Evolutionary conservation across 2,329 filamentous ascomycete genomes (phyloP).

Genomic region (Monosporascus ibericus): DNA sequence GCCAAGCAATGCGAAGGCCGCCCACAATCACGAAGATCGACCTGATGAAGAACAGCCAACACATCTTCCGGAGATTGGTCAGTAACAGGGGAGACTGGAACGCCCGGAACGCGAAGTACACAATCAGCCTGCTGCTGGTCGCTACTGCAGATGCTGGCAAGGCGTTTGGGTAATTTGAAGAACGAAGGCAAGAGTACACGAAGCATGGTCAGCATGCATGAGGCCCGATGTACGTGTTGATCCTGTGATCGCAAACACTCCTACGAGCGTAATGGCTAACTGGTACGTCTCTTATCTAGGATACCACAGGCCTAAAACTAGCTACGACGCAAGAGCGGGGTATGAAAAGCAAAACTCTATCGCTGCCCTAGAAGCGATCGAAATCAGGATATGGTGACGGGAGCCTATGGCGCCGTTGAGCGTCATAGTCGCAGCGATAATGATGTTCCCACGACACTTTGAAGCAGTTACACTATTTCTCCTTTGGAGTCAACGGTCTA

Average conservation of each 20-base stretch:
- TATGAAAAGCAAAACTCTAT: conserved; percentile 7
- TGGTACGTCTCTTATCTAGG: background rate
- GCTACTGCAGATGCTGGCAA: conserved; percentile 28
- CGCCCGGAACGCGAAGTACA: conserved; percentile 45
- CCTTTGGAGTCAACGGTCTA: background rate
- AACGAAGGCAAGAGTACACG: conserved; percentile 1
- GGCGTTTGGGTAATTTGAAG: background rate
- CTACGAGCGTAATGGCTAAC: background rate
- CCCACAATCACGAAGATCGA: conserved; percentile 25
- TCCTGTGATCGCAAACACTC: background rate
- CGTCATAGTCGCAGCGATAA: conserved; percentile 2
- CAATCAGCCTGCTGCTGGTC: conserved; percentile 43
- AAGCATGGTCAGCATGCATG: conserved; percentile 3
- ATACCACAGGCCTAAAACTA: conserved; percentile 1
- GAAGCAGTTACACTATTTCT: background rate
- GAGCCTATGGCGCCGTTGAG: conserved; percentile 6
- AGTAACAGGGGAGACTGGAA: conserved; percentile 42
- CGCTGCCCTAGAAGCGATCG: conserved; percentile 4
- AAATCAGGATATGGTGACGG: conserved; percentile 4
- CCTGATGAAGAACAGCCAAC: conserved; percentile 42
- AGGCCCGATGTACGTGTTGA: conserved; percentile 5
- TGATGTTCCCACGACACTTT: conserved; percentile 2
- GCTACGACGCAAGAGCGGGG: conserved; percentile 1
- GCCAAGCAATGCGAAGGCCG: conserved; percentile 24
- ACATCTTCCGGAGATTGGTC: conserved; percentile 43